phyloP scores from a whole-genome alignment of 2,329 filamentous ascomycete species.

The Diplodia mutila region DNA sequence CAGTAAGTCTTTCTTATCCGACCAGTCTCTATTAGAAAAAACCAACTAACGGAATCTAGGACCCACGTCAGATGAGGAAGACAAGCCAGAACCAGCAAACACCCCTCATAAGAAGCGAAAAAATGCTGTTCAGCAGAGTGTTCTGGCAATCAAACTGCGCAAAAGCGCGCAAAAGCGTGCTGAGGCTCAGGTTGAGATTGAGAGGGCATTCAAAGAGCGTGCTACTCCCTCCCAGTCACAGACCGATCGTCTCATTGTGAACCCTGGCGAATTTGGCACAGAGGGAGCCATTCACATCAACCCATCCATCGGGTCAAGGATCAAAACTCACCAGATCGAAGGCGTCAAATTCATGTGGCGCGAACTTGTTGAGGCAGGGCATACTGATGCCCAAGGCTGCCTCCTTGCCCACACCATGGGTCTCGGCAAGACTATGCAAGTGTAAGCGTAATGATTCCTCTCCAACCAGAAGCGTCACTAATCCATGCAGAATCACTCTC shows the following conservation, averaged over 20 bases:
- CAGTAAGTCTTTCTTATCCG: neutral
- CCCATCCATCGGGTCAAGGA: slow-evolving; percentile 62
- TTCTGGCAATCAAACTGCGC: slow-evolving; percentile 46
- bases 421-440: slow-evolving; percentile 89
- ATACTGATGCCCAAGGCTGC: slow-evolving; percentile 69
- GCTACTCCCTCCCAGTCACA: neutral
- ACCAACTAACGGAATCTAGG: neutral
- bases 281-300: slow-evolving; percentile 68
- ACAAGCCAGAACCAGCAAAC: slow-evolving; percentile 14
- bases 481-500: slow-evolving; percentile 65
- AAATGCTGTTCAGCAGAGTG: slow-evolving; percentile 50
- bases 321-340: slow-evolving; percentile 79
- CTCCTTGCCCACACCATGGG: slow-evolving; percentile 90
- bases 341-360: slow-evolving; percentile 91
- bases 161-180: slow-evolving; percentile 59
- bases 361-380: slow-evolving; percentile 66
- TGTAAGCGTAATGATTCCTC: slow-evolving; percentile 48
- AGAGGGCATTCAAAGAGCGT: slow-evolving; percentile 8
- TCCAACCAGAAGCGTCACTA: neutral
- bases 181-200: slow-evolving; percentile 49
- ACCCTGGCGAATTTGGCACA: slow-evolving; percentile 64
- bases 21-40: neutral
- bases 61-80: neutral
- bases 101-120: slow-evolving; percentile 54
- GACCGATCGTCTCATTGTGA: slow-evolving; percentile 60